Evolutionary conservation across 805 yeast species (phyloP), one percentile per base, ranked within the genome.

Genomic region (Ascoidea tarda): DNA sequence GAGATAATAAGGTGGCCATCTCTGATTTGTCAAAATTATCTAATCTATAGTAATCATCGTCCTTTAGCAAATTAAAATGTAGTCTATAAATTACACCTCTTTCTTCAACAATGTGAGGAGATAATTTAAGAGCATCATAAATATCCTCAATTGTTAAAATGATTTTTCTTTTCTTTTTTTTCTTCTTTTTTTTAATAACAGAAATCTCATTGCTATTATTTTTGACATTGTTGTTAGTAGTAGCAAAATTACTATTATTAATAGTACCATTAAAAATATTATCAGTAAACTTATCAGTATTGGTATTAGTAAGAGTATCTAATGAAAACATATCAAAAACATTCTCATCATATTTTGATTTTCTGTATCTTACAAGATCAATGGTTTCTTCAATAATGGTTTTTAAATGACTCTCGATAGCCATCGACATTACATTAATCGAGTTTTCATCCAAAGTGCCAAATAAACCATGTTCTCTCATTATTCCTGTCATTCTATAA

Each of bases 391-490:
- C 93, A 5, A 91, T 67, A 8, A 90, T 70, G 54, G 79, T 78
- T 59, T 83, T 85, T 57, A 93, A 66, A 66, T 89, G 91, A 42
- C 77, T 72, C 62, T 91, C 97, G 47, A 93, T 69, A 0, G 96
- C 97, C n/a, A 85, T 66, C 28, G 81, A 70, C 57, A 90, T 64
- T 16, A 93, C 69, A 52, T 89, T 95, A n/a, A 86, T 77, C 5
- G 84, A 86, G 21, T 80, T 81, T n/a, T 82, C 75, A 48, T 80
- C 82, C n/a, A 91, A 73, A 14, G 81, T 79, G 0, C 96, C 96
- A 0, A 89, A 74, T 6, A 93, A 69, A 0, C 99, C 99, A 63
- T 88, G 81, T 61, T 93, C 98, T 60, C 96, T 75, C 58, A 93
- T 84, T 6, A 85, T 81, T 61, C 96, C 93, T 21, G 82, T 67